phyloP scores from a whole-genome alignment of 2,329 filamentous ascomycete genomes.

The Fusarium sp. region DNA sequence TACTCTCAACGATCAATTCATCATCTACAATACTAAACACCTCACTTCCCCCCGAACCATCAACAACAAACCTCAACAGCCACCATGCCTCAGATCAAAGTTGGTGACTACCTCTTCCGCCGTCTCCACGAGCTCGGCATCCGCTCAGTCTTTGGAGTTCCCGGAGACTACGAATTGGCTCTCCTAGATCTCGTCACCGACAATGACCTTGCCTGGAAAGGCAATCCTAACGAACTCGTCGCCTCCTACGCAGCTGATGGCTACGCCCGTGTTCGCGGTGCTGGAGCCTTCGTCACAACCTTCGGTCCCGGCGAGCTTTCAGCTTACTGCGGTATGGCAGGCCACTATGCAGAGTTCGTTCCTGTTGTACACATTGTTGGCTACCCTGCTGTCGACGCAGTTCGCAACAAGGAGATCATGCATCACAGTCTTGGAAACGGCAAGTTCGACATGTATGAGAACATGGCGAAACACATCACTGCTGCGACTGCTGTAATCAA shows the following conservation, averaged over 20 bases:
- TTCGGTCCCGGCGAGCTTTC: neutral
- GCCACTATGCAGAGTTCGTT: neutral
- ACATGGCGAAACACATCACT: neutral
- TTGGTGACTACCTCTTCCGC: conserved; percentile 13
- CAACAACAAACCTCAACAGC: neutral
- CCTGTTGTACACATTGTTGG: conserved; percentile 3
- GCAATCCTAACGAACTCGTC: neutral
- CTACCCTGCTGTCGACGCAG: neutral
- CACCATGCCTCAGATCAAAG: neutral
- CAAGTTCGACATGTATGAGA: conserved; percentile 1
- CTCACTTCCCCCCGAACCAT: neutral
- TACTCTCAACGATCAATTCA: neutral
- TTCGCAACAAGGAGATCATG: neutral
- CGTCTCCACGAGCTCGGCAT: conserved; percentile 2
- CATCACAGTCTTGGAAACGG: conserved; percentile 8
- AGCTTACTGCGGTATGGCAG: neutral
- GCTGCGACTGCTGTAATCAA: neutral
- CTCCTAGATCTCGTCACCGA: conserved; percentile 2
- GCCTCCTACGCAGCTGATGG: conserved; percentile 1
- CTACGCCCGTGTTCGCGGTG: neutral
- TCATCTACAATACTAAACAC: no score
- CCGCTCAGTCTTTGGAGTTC: neutral
- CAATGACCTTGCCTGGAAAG: conserved; percentile 5
- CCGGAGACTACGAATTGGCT: conserved; percentile 4
- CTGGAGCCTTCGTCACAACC: neutral